Percentiles rank a stretch among this genome's conserved stretches.
Evolutionary conservation across 768 basidiomycete genomes (phyloP).

Genomic region (Mycena belliarum): DNA sequence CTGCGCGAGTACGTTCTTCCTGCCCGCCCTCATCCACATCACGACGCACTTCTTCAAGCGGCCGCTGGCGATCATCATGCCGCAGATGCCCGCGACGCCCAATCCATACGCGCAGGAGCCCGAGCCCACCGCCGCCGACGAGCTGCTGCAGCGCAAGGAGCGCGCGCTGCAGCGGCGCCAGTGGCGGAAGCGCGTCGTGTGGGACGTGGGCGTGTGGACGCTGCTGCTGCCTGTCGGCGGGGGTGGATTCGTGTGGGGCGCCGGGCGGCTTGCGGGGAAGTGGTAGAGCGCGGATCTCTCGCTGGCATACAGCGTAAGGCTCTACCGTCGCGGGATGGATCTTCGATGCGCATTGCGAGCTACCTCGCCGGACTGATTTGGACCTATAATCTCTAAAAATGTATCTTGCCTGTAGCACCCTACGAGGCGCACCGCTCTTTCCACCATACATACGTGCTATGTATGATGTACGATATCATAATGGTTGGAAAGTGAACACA

Average conservation of each 20-base stretch:
- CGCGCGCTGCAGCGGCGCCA: conserved; percentile 75
- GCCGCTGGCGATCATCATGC: conserved; percentile 82
- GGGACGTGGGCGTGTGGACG: conserved; percentile 86
- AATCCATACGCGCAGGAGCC: conserved; percentile 23
- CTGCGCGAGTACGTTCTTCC: conserved; percentile 57
- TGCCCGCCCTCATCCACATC: conserved; percentile 81
- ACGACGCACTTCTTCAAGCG: conserved; percentile 81
- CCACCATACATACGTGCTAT: not conserved
- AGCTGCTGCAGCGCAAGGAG: conserved; percentile 86
- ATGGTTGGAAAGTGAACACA: no score
- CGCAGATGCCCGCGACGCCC: conserved; percentile 38
- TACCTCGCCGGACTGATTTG: conserved; percentile 11
- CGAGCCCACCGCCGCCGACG: conserved; percentile 45
- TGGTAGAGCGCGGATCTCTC: conserved; percentile 42
- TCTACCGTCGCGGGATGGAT: not conserved
- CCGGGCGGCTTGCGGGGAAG: conserved; percentile 48
- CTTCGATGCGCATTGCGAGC: conserved; percentile 3
- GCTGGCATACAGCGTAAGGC: not conserved
- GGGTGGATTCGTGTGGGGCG: conserved; percentile 57
- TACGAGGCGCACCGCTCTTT: not conserved
- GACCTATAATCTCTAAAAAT: conserved; percentile 5
- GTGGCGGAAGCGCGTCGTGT: conserved; percentile 68
- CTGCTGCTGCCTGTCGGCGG: conserved; percentile 62
- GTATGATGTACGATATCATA: not conserved
- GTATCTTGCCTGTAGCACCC: not conserved